Percentiles rank a stretch among this genome's conserved stretches.
Conservation (phyloP, 2,329 filamentous ascomycete genomes). For the Arthrinium phaeospermum region DNA sequence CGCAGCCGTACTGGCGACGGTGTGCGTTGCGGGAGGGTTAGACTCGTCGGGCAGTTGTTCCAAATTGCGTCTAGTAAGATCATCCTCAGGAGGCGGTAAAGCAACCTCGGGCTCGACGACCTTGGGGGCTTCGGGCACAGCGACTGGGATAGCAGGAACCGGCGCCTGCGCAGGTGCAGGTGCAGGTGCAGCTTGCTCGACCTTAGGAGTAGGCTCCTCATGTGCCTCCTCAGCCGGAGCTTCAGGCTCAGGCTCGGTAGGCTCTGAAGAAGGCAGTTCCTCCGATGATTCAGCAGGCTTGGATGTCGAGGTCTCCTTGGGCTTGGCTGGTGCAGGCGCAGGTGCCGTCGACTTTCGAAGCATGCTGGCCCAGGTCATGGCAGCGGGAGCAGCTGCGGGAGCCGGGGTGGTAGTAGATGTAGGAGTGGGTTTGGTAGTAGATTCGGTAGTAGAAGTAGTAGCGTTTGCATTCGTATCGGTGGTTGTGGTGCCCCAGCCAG, state of each 20-base stretch:
- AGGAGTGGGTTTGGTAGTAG: conserved; percentile 39
- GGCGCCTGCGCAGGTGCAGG: conserved; percentile 26
- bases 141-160: conserved; percentile 31
- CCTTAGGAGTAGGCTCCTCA: conserved; percentile 4
- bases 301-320: conserved; percentile 54
- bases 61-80: conserved; percentile 89
- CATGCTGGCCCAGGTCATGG: conserved; percentile 78
- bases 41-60: conserved; percentile 88
- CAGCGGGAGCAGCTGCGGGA: conserved; percentile 34
- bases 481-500: conserved; percentile 39
- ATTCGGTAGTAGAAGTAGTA: conserved; percentile 45
- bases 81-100: conserved; percentile 75
- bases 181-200: background rate
- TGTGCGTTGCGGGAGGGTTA: conserved; percentile 76
- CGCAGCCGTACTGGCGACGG: conserved; percentile 85
- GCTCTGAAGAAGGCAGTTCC: conserved; percentile 44
- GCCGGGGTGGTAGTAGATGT: conserved; percentile 36
- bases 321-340: conserved; percentile 57
- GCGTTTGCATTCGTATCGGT: conserved; percentile 41
- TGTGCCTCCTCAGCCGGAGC: conserved; percentile 32
- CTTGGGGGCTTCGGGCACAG: conserved; percentile 40
- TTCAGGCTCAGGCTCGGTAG: conserved; percentile 45
- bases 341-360: conserved; percentile 64
- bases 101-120: conserved; percentile 58
- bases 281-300: conserved; percentile 55